These are phyloP conservation scores for Fusarium camptoceras DNA, from an alignment of 2,329 filamentous ascomycete species.

Conservation along the genomic window DNA sequence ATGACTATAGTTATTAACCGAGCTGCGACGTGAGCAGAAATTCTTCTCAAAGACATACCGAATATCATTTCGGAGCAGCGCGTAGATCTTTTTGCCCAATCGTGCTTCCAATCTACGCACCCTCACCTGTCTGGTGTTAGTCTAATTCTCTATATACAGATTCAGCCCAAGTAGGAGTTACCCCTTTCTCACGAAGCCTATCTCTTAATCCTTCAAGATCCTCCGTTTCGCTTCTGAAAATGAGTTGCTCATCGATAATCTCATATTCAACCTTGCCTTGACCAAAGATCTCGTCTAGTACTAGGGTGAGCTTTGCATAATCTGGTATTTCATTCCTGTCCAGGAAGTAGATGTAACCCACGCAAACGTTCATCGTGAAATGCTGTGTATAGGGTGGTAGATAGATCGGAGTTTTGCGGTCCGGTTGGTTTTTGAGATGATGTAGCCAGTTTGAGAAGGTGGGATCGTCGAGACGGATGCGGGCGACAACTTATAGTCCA, in stretches of 20 bases:
- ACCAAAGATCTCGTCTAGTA: not conserved
- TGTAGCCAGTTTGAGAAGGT: rapidly evolving
- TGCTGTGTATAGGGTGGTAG: rapidly evolving
- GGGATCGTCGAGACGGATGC: not conserved
- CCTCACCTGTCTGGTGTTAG: not conserved
- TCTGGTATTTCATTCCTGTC: not conserved
- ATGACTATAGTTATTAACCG: no score
- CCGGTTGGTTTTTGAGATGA: rapidly evolving
- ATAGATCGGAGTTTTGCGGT: rapidly evolving
- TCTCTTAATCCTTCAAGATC: not conserved
- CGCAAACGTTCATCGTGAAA: not conserved
- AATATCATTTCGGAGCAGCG: no score
- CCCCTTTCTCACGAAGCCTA: not conserved
- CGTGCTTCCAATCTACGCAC: no score
- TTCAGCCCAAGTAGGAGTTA: not conserved
- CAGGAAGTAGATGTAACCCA: not conserved
- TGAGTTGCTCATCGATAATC: rapidly evolving
- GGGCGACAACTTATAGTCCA: rapidly evolving
- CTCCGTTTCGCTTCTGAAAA: rapidly evolving
- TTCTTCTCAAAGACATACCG: no score
- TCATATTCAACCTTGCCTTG: rapidly evolving
- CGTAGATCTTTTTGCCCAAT: no score
- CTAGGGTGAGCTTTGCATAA: not conserved
- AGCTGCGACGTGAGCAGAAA: no score
- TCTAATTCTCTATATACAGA: not conserved